Percentiles rank a stretch among this genome's conserved stretches.
These are phyloP conservation scores for Setaria viridis DNA, from an alignment of 202 grass and related monocot genomes.

Conservation along the genomic window DNA sequence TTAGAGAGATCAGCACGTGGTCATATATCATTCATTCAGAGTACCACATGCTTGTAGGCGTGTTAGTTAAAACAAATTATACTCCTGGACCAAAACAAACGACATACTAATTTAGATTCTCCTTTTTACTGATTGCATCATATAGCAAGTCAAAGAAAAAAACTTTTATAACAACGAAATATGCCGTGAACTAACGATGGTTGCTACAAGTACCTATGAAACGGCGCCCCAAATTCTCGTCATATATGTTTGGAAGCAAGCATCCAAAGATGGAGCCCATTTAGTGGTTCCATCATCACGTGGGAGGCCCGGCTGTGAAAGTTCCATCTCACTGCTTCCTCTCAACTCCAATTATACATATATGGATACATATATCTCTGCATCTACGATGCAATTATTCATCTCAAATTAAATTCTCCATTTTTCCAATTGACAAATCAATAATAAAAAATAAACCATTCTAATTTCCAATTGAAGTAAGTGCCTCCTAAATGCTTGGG, in stretches of 20 bases:
- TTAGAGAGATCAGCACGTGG: not conserved
- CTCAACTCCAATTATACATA: conserved; percentile 24
- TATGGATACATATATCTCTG: not conserved
- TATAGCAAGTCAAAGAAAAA: not conserved
- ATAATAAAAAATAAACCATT: not conserved
- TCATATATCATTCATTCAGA: not conserved
- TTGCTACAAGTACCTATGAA: not conserved
- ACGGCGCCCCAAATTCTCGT: not conserved
- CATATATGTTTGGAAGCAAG: not conserved
- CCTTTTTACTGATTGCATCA: not conserved
- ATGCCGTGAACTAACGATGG: not conserved
- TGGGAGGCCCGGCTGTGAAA: conserved; percentile 29
- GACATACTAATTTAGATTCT: not conserved
- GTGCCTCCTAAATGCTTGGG: no score
- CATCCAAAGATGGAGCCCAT: conserved; percentile 8
- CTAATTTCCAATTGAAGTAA: no score
- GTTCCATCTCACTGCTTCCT: conserved; percentile 16
- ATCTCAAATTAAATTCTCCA: not conserved
- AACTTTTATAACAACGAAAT: not conserved
- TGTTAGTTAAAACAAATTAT: not conserved
- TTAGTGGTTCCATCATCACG: no score
- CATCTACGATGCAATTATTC: not conserved
- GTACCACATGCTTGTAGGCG: not conserved
- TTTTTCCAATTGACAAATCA: not conserved
- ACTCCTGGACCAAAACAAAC: no score